Conservation (phyloP, 768 basidiomycete genomes). For the Leccinellum luteum region DNA sequence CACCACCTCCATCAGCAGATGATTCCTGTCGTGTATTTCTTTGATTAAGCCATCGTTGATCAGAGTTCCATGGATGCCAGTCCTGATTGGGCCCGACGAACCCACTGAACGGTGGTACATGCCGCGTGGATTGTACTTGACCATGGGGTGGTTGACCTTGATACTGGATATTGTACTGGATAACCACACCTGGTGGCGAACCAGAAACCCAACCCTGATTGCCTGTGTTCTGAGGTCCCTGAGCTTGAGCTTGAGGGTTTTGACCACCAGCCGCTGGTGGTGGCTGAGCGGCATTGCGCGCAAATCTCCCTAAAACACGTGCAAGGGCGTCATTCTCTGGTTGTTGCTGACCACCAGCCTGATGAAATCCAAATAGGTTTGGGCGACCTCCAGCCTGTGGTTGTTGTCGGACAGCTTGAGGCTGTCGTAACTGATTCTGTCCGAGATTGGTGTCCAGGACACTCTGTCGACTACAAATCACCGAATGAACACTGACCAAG, state of each 20-base stretch:
- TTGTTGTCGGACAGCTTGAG: conserved; percentile 23
- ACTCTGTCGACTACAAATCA: conserved; percentile 59
- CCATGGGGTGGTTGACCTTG: conserved; percentile 39
- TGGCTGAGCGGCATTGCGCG: conserved; percentile 51
- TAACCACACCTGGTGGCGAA: conserved; percentile 47
- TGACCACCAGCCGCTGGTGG: conserved; percentile 33
- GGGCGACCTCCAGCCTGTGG: conserved; percentile 31
- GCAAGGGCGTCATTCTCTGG: conserved; percentile 37
- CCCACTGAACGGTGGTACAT: conserved; percentile 56
- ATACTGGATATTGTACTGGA: conserved; percentile 65
- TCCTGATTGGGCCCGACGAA: conserved; percentile 61
- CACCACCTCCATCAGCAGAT: not conserved
- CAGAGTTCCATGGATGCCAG: conserved; percentile 65
- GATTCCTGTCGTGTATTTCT: conserved; percentile 11
- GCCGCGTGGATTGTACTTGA: conserved; percentile 33
- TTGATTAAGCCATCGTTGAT: conserved; percentile 31
- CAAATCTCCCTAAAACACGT: conserved; percentile 47
- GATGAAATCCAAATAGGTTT: conserved; percentile 29
- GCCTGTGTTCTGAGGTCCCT: conserved; percentile 28
- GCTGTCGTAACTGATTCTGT: conserved; percentile 33
- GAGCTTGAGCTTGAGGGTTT: conserved; percentile 24
- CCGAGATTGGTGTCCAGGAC: conserved; percentile 55
- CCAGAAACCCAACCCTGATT: conserved; percentile 37
- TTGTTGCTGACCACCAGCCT: conserved; percentile 33
- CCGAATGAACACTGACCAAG: conserved; percentile 1